Evolutionary conservation across 106 monocot species (phyloP), one percentile per base, ranked within the genome.

Genomic region (Apostasia ramifera): DNA sequence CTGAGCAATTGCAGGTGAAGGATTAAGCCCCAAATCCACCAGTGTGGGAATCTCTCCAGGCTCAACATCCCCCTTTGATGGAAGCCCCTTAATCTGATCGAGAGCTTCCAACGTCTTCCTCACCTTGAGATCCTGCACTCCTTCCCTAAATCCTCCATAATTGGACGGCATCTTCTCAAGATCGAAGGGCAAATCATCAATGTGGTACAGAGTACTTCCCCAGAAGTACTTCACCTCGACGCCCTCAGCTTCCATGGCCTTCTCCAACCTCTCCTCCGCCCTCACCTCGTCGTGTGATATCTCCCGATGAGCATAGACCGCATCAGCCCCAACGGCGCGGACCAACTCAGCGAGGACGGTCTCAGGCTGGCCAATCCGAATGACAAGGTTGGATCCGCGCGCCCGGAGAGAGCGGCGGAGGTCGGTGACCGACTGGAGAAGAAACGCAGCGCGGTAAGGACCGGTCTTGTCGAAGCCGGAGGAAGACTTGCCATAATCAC

Each of bases 171-270:
- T 90, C 59, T 82, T 66, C 66, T 98, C 85, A 63, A 98, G 70
- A 15, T 78, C 73, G 43, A 98, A 92, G 1, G 92, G 92, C 68
- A 98, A 68, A 51, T 98, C 97, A 12, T 98, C 97, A 3, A 90
- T 14, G 69, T 98, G 97, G 70, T 98, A 90, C 63, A 98, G 77
- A 6, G 97, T 98, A 59, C 89, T 98, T 49, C 97, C 97, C 97
- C 97, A 98, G 77, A 98, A 98, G 67, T 84, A 90, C 85, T 87
- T 92, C 53, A 98, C 81, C 70, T 98, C 92, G n/a, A 98, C 77
- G 10, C 97, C 97, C 42, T 98, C 92, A 66, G 78, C 81, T 73
- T 98, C 90, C 84, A 98, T 83, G 6, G 85, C 90, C 77, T 83
- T 81, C 64, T 64, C 75, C 53, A 98, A 82, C 69, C 70, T 79